Evolutionary conservation across 768 basidiomycete species (phyloP).

Genomic region (Lentinula raphanica): DNA sequence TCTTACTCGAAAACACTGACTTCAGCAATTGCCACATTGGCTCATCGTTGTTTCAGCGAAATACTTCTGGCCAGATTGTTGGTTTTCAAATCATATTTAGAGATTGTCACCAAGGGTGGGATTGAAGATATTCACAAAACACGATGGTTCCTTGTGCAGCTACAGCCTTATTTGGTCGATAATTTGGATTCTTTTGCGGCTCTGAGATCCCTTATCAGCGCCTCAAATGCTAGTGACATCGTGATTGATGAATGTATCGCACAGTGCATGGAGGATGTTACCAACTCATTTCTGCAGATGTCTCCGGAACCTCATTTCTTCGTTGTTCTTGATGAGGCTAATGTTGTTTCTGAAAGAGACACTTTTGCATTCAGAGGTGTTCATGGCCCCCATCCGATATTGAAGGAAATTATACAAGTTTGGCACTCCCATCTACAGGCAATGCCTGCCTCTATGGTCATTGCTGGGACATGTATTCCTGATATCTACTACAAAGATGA

Average conservation of each 20-base stretch:
- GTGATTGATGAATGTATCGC: neutral
- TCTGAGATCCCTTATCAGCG: neutral
- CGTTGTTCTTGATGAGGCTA: constrained; percentile 6
- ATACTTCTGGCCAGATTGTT: neutral
- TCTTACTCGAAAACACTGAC: too few species aligned
- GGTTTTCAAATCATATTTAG: constrained; percentile 1
- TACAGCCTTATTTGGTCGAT: neutral
- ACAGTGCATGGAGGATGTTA: neutral
- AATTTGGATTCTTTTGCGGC: neutral
- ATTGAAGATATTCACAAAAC: neutral
- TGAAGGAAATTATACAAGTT: constrained; percentile 4
- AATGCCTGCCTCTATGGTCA: neutral
- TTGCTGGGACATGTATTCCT: constrained; percentile 4
- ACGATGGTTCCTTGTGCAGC: neutral
- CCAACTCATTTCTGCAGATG: neutral
- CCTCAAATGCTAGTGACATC: neutral
- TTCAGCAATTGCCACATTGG: too few species aligned
- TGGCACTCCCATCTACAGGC: neutral
- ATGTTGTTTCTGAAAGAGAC: neutral
- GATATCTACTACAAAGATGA: neutral
- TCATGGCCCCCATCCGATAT: neutral
- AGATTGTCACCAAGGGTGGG: neutral
- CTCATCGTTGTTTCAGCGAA: neutral
- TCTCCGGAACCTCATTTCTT: neutral
- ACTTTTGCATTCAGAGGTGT: neutral